phyloP scores from a whole-genome alignment of 192 early-diverging fungal species.

The Coemansia sp. region DNA sequence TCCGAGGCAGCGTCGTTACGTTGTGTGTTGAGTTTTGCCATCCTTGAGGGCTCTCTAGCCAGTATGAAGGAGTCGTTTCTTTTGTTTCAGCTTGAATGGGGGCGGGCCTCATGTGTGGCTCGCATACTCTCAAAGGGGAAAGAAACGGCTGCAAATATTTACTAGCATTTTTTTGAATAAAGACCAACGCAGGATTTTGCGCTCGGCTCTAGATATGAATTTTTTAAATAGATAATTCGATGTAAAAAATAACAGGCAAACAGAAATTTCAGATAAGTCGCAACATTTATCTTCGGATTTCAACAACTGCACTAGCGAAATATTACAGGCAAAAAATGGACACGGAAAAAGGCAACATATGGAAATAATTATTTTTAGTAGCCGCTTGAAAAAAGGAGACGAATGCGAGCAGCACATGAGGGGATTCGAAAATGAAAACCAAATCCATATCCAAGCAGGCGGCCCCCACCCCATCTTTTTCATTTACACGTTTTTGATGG shows the following conservation, averaged over 20 bases:
- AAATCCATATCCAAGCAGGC: background rate
- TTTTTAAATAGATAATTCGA: no score
- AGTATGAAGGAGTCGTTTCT: background rate
- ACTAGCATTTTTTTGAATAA: background rate
- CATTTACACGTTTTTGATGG: constrained; percentile 9
- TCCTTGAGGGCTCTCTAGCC: background rate
- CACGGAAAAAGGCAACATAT: background rate
- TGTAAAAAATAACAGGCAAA: no score
- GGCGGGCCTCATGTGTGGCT: background rate
- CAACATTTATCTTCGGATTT: no score
- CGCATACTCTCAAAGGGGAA: background rate
- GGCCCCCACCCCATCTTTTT: background rate
- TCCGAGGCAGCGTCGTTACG: no score
- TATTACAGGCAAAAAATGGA: background rate
- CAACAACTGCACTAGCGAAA: background rate
- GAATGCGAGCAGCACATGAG: background rate
- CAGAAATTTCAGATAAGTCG: no score
- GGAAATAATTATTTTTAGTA: background rate
- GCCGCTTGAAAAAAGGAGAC: background rate
- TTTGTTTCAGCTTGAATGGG: background rate
- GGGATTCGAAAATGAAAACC: background rate
- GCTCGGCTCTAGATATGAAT: no score
- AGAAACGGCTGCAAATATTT: background rate
- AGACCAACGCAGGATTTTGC: no score
- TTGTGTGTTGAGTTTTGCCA: no score